Percentiles rank a stretch among this genome's conserved stretches.
Conservation (phyloP, 441 rosid genomes). For the Capsella rubella region DNA sequence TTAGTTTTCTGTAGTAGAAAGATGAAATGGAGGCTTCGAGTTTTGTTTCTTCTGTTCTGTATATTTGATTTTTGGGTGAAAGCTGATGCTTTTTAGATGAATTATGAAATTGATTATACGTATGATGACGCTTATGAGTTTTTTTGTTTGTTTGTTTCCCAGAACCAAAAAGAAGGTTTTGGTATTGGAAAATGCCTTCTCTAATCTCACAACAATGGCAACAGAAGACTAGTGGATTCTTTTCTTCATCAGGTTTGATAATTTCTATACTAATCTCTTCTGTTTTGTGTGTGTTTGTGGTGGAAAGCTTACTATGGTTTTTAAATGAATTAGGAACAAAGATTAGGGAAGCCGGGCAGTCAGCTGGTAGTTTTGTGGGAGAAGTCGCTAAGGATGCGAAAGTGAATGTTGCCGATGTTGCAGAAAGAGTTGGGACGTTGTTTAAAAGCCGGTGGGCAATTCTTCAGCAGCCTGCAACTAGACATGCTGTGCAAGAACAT, state of each 20-base stretch:
- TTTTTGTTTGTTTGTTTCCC: too few species aligned
- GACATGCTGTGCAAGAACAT: slow-evolving; percentile 85
- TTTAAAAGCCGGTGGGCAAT: slow-evolving; percentile 82
- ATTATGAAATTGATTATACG: not conserved
- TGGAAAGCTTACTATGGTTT: slow-evolving; percentile 17
- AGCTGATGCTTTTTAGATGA: slow-evolving; percentile 7
- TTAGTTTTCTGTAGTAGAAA: slow-evolving; percentile 3
- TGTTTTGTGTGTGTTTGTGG: slow-evolving; percentile 10
- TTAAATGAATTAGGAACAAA: slow-evolving; percentile 63
- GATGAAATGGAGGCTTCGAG: slow-evolving; percentile 2
- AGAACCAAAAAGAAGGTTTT: too few species aligned
- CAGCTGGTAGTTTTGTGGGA: slow-evolving; percentile 82
- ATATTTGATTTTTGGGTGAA: slow-evolving; percentile 6
- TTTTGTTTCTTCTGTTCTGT: slow-evolving; percentile 23
- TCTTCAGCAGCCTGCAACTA: slow-evolving; percentile 87
- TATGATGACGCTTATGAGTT: not conserved
- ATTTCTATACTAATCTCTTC: slow-evolving; percentile 8
- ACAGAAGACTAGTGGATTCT: slow-evolving; percentile 79
- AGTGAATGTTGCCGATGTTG: slow-evolving; percentile 81
- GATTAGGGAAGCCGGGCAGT: slow-evolving; percentile 82
- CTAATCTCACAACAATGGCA: slow-evolving; percentile 83
- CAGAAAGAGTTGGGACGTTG: slow-evolving; percentile 76
- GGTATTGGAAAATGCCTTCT: slow-evolving; percentile 68
- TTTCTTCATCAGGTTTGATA: slow-evolving; percentile 83
- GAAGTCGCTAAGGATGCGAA: slow-evolving; percentile 93